phyloP scores from a whole-genome alignment of 2,329 filamentous ascomycete species.

The Apiospora marii region DNA sequence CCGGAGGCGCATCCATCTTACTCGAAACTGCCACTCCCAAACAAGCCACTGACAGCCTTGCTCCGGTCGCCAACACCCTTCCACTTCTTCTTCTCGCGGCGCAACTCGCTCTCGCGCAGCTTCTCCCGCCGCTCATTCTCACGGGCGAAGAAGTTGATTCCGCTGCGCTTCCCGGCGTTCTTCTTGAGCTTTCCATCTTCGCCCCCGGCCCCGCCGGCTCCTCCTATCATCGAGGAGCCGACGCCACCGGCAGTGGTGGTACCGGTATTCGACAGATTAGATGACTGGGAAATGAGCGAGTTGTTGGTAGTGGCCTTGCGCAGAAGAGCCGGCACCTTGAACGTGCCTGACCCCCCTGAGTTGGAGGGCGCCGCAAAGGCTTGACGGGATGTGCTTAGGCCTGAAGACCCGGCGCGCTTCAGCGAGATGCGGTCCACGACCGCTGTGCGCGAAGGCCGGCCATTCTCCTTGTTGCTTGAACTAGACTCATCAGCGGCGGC shows the following conservation, averaged over 20 bases:
- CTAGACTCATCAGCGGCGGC: conserved; percentile 39
- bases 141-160: conserved; percentile 66
- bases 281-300: conserved; percentile 53
- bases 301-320: conserved; percentile 73
- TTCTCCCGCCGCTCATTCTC: conserved; percentile 65
- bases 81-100: conserved; percentile 65
- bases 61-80: conserved; percentile 64
- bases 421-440: conserved; percentile 79
- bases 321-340: conserved; percentile 76
- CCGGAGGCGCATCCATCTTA: conserved; percentile 33
- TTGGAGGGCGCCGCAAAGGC: conserved; percentile 62
- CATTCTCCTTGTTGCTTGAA: conserved; percentile 59
- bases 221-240: background rate
- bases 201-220: conserved; percentile 41
- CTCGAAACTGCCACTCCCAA: conserved; percentile 65
- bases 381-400: conserved; percentile 50
- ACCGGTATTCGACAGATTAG: conserved; percentile 20
- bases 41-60: conserved; percentile 64
- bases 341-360: conserved; percentile 50
- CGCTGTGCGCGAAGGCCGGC: conserved; percentile 42
- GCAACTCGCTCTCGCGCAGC: conserved; percentile 63
- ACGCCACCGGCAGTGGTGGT: conserved; percentile 21
- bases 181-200: conserved; percentile 65
- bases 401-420: conserved; percentile 62
- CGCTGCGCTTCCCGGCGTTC: conserved; percentile 66